Evolutionary conservation across 2,329 filamentous ascomycete genomes (phyloP), one percentile per base, ranked within the genome.

Genomic region (Xylariaceae sp.): DNA sequence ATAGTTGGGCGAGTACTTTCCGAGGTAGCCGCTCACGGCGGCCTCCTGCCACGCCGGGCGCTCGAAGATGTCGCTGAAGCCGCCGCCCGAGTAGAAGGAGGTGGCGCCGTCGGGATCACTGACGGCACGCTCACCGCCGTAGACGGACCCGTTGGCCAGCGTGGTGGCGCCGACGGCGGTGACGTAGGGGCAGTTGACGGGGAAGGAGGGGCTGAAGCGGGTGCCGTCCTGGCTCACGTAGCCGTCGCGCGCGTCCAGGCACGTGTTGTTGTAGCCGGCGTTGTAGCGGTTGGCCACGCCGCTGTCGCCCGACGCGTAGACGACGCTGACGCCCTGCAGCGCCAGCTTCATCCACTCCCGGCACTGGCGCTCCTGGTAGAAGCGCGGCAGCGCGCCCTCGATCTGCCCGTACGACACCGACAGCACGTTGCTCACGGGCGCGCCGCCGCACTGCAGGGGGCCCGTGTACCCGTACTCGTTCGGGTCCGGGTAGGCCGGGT

Each of bases 351-450:
- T 57, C 43, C 70, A 67, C 51, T 70, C 64, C 33, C 59, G 55
- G 51, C 68, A 70, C 48, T 68, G 65, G 9, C 64, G 59, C 42
- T 67, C 57, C 43, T 74, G 68, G 53, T 80, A 80, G 40, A 56
- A 58, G 5, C 62, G 53, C 0, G 74, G 72, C 14, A 77, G 58
- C 15, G 68, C 67, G 5, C 56, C 55, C 52, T 79, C 74, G 27
- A 67, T 61, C 26, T 67, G 67, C 29, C 71, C 71, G 48, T 77
- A 76, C 3, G 67, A 72, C 42, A 78, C 70, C 22, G 63, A 67
- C 39, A 75, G 50, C n/a, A 59, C 55, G 36, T 54, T 51, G 5
- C 51, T 53, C 3, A 43, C 40, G 31, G 39, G 39, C 27, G 39
- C 43, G 7, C 39, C 37, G n/a, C 46, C 51, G 39, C 52, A 61